Conservation (phyloP, 139 green algal genomes). For the Limnomonas spitsbergensis region DNA sequence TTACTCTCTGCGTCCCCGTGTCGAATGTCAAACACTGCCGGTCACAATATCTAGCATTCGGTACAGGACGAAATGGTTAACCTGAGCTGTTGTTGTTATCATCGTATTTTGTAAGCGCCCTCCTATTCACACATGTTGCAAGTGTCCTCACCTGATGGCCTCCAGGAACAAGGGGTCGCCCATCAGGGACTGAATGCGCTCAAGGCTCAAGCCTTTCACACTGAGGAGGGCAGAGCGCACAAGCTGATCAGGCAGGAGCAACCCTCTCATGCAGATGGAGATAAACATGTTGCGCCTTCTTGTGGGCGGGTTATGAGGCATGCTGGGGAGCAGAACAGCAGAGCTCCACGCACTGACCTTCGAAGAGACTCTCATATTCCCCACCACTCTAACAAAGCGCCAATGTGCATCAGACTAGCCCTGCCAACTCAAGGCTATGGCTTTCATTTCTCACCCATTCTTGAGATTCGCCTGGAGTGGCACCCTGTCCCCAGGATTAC, state of each 20-base stretch:
- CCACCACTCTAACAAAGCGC: background rate
- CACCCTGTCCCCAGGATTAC: constrained; percentile 50
- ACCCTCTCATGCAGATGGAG: background rate
- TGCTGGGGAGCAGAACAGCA: too few relatives aligned
- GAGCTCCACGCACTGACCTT: too few relatives aligned
- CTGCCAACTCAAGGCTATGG: background rate
- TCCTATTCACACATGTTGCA: background rate
- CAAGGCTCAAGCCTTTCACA: constrained; percentile 24
- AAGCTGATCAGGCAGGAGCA: background rate
- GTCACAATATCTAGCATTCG: background rate
- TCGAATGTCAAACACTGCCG: background rate
- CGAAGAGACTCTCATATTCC: too few relatives aligned
- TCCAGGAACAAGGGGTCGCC: constrained; percentile 36
- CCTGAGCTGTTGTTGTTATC: background rate
- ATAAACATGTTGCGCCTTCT: background rate
- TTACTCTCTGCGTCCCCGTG: background rate
- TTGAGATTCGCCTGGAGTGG: constrained; percentile 16
- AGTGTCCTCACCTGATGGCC: constrained; percentile 1
- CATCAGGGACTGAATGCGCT: constrained; percentile 34
- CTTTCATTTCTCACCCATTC: background rate
- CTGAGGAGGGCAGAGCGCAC: background rate
- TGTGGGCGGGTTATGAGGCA: background rate
- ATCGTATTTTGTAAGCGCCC: background rate
- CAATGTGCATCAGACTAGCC: background rate
- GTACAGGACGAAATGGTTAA: background rate